phyloP scores from a whole-genome alignment of 2,329 filamentous ascomycete genomes.

The Paecilomyces sp. region DNA sequence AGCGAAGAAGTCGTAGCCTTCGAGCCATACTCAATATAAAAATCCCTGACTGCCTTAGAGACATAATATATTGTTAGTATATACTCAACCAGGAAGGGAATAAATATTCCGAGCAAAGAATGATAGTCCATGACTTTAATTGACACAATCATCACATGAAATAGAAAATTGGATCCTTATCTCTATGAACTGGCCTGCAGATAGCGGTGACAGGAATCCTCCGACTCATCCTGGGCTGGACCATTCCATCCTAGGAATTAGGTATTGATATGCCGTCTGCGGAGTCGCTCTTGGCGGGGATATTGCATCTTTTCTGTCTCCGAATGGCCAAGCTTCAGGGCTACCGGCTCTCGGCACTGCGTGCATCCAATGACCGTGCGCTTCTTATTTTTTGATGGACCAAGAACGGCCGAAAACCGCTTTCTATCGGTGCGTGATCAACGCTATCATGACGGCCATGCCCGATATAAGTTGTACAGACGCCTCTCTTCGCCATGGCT shows the following conservation, averaged over 20 bases:
- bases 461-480: background rate
- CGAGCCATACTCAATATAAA: background rate
- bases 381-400: background rate
- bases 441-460: background rate
- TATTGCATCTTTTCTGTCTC: background rate
- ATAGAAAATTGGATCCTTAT: background rate
- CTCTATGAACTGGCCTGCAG: background rate
- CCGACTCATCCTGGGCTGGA: background rate
- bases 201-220: background rate
- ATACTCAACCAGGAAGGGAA: too few species aligned
- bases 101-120: too few species aligned
- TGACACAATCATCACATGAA: background rate
- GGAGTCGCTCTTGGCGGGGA: background rate
- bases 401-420: background rate
- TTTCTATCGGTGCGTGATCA: background rate
- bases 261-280: background rate
- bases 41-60: background rate
- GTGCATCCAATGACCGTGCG: background rate
- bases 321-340: background rate
- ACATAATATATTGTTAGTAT: background rate
- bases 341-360: background rate
- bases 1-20: conserved; percentile 7
- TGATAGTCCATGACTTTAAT: background rate
- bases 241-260: background rate
- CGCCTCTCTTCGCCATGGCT: background rate